Evolutionary conservation across 2,329 filamentous ascomycete genomes (phyloP), one percentile per base, ranked within the genome.

Genomic region (Pseudohalonectria lignicola): DNA sequence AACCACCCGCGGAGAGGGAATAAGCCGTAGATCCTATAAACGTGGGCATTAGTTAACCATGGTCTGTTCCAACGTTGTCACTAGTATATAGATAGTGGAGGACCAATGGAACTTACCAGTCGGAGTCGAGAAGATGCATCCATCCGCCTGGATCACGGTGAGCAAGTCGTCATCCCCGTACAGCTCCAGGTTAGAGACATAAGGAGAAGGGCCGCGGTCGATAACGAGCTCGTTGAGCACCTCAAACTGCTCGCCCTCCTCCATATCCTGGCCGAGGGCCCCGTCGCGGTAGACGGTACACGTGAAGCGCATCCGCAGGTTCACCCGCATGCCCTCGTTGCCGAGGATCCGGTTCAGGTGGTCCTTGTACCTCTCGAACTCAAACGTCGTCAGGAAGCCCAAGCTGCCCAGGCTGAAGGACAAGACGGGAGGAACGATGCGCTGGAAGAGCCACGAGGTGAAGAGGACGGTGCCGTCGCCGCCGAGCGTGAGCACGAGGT

Each of bases 211-310:
- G 45, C 92, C 92, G 43, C 92, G 85, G 63, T 98, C 92, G 51
- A 98, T 96, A 59, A 98, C 90, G 37, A 98, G 79, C 64, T 98
- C 92, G 61, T 98, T 98, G 46, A 98, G 77, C 16, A 98, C 90
- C 63, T 98, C 92, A 46, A 95, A 96, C 52, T 94, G 88, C 63
- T 96, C 90, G 32, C 82, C 86, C 59, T 95, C 88, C 49, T 92
- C 82, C 47, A 81, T 73, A 29, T 77, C 76, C n/a, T 75, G 69
- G 10, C 71, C 73, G 2, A 64, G 57, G 4, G 63, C 60, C 21
- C 73, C 76, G 47, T 81, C 72, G 32, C 90, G 82, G 65, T 90
- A 95, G 8, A 98, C 88, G 0, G 92, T 96, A 64, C 90, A 96
- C 13, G 92, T 98, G 60, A 98, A 98, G 44, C 92, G 84, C 92